phyloP scores from a whole-genome alignment of 2,329 filamentous ascomycete genomes.

The Trichoderma gracile region DNA sequence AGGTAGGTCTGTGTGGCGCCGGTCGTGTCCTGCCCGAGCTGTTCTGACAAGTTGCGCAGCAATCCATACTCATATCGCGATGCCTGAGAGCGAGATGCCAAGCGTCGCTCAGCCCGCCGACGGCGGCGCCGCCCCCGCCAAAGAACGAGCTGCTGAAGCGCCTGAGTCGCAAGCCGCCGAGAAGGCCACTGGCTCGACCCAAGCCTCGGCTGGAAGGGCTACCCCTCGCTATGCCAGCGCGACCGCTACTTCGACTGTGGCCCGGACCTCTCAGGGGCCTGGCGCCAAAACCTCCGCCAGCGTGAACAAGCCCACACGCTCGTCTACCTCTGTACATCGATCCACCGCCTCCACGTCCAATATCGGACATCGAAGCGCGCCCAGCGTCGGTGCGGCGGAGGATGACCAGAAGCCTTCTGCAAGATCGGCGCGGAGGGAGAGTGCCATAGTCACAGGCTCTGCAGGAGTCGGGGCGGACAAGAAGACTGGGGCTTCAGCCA shows the following conservation, averaged over 20 bases:
- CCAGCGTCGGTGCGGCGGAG: conserved; percentile 52
- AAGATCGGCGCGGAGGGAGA: conserved; percentile 45
- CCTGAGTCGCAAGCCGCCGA: background rate
- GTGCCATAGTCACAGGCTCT: conserved; percentile 44
- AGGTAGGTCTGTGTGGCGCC: conserved; percentile 7
- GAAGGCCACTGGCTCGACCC: background rate
- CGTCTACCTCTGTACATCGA: conserved; percentile 42
- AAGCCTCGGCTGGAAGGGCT: conserved; percentile 10
- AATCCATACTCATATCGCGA: background rate
- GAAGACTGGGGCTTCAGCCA: conserved; percentile 39
- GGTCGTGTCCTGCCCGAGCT: background rate
- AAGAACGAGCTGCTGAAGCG: conserved; percentile 6
- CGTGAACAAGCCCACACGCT: conserved; percentile 51
- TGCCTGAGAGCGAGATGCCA: conserved; percentile 16
- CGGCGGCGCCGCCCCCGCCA: background rate
- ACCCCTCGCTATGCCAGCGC: conserved; percentile 15
- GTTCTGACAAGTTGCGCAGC: background rate
- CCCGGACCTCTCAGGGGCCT: conserved; percentile 26
- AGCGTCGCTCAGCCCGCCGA: background rate
- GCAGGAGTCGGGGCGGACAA: conserved; percentile 39
- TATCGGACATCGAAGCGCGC: conserved; percentile 49
- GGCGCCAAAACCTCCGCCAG: conserved; percentile 43
- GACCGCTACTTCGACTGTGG: conserved; percentile 30
- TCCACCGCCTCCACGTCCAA: conserved; percentile 40
- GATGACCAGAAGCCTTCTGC: conserved; percentile 51